Evolutionary conservation across 495 filamentous ascomycete genomes (phyloP), one percentile per base, ranked within the genome.

Genomic region (Aspergillus carlsbadensis): DNA sequence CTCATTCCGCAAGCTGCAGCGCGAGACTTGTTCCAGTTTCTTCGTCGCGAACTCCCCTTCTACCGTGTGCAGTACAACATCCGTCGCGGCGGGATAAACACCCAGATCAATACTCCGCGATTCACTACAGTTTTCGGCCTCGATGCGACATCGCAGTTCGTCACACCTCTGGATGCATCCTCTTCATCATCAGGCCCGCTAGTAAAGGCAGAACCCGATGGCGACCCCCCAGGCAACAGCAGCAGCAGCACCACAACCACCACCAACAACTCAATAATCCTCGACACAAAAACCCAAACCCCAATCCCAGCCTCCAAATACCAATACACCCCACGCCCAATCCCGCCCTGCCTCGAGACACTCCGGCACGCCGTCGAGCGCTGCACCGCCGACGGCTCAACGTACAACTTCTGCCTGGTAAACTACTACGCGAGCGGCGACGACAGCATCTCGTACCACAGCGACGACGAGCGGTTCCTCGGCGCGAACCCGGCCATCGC

Each of bases 381-480:
- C 5, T 74, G 81, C 4, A 87, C 86, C 2, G 49, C 44, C 31
- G 39, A 59, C 37, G 74, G 73, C n/a, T 73, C 75, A 54, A 78
- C 55, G 3, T 91, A 87, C 68, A 91, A 92, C 61, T 89, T 90
- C 70, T 82, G 81, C 52, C 74, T 91, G 2, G 85, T 91, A 8
- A 91, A 91, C 61, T 91, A 91, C 74, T 91, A 91, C 68, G 81
- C 84, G 31, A 77, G 73, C 24, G 87, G 86, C 2, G 69, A 79
- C 10, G 87, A 90, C 68, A 87, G 83, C 52, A 91, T 91, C 33
- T 73, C 82, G 21, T 92, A 86, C 65, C 86, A 90, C 65, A 86
- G 84, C 34, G 88, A 90, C 59, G 87, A 90, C 61, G 88, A 91
- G 70, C 76, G 79, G 10, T 91, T 92, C 62, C 82, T 91, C 0